Base-by-base conservation (phyloP, 2,329 filamentous ascomycete species). In the Fusarium lyarnte region DNA sequence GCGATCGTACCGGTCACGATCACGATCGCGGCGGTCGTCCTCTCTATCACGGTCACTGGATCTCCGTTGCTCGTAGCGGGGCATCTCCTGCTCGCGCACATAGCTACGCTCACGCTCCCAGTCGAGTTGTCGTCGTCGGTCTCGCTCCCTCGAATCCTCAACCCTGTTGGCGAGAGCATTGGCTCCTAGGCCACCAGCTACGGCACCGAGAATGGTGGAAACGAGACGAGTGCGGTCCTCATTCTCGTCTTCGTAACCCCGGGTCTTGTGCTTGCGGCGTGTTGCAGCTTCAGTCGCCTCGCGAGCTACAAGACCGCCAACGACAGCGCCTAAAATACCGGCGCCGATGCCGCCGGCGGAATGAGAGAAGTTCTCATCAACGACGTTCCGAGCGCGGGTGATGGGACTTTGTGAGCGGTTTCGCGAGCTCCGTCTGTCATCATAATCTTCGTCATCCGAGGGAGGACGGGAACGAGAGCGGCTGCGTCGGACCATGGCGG, bases 181-280 rank as follows among this genome's bases (percentile, higher is more conserved):
- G 17, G 87, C 87, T 8, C 86, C 87, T 14, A 89, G 81, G 7
- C 87, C 87, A 6, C 87, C 87, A 1, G 87, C 86, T 7, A 87
- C 85, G 3, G 87, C 87, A 5, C 87, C 87, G 7, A 89, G 81
- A 14, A 89, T 79, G 14, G 87, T 88, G 7, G 85, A 85, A 21
- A 88, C 77, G n/a, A 79, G 76, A 35, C 78, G 78, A 38, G 77
- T 78, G n/a, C 79, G 80, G 51, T 79, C 78, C 36, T 79, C 74
- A 8, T 73, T 64, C 51, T 72, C 69, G 12, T 76, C 76, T 29
- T 76, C 76, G 52, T 78, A 78, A 36, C 77, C 76, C 47, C 70
- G 71, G 14, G 68, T 61, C 64, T 76, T 74, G 72, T 78, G 75
- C 64, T 77, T 75, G 45, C 80, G 76, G 29, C 78, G 77, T 55